Evolutionary conservation across 2,329 filamentous ascomycete genomes (phyloP).

Genomic region (Fusarium pseudonygamai): DNA sequence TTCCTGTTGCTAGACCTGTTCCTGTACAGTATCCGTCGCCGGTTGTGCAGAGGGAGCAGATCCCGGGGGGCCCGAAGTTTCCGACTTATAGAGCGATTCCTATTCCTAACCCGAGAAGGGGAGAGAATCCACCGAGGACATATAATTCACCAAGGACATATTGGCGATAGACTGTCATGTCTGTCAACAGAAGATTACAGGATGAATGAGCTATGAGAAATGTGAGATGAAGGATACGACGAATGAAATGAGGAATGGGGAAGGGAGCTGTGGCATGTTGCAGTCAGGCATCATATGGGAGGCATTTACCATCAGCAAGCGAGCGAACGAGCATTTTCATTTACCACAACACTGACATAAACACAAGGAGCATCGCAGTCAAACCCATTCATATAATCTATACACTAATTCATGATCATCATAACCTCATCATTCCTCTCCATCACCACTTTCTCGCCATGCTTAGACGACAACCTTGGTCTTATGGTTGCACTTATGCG

Average conservation of each 20-base stretch:
- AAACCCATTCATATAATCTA: neutral
- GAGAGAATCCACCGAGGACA: constrained; percentile 14
- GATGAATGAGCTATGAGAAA: neutral
- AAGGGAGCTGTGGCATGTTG: neutral
- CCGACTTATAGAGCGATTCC: constrained; percentile 49
- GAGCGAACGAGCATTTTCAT: constrained; percentile 1
- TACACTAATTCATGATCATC: constrained; percentile 10
- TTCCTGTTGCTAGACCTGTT: constrained; percentile 3
- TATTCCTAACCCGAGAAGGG: constrained; percentile 45
- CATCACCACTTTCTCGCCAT: neutral
- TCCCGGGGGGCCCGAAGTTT: constrained; percentile 48
- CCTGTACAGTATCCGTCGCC: constrained; percentile 32
- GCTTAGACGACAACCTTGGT: constrained; percentile 37
- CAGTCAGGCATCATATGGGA: neutral
- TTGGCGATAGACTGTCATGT: neutral
- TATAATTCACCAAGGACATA: constrained; percentile 14
- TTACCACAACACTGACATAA: neutral
- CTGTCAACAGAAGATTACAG: rapidly evolving
- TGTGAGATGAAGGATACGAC: neutral
- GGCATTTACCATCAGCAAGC: neutral
- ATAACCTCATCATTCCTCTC: constrained; percentile 1
- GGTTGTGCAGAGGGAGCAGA: constrained; percentile 34
- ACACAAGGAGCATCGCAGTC: neutral
- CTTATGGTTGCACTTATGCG: constrained; percentile 43
- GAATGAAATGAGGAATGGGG: neutral